Conservation (phyloP, 2,329 filamentous ascomycete species). For the Aspergillus carbonarius region DNA sequence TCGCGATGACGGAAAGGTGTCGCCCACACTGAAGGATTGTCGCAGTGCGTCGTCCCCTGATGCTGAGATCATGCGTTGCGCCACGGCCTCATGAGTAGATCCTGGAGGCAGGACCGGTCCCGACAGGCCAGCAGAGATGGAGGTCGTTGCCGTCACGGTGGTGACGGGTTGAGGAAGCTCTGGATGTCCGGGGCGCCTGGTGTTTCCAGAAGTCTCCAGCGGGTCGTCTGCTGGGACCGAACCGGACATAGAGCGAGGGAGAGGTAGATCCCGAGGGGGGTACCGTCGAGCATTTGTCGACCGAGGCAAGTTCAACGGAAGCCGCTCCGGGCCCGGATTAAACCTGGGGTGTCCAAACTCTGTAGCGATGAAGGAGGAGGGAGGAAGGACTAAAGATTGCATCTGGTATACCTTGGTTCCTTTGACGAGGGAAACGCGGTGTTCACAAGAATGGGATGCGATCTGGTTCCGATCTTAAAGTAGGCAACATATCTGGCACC, state of each 20-base stretch:
- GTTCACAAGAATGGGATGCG: conserved; percentile 28
- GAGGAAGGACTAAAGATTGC: conserved; percentile 44
- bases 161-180: conserved; percentile 26
- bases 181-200: conserved; percentile 32
- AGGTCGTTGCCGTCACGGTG: conserved; percentile 13
- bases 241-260: conserved; percentile 46
- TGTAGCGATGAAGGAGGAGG: conserved; percentile 36
- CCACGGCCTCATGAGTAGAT: conserved; percentile 16
- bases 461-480: conserved; percentile 18
- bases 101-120: conserved; percentile 15
- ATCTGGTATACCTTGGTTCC: conserved; percentile 29
- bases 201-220: conserved; percentile 37
- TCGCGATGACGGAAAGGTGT: conserved; percentile 19
- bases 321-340: conserved; percentile 35
- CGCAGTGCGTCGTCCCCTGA: conserved; percentile 18
- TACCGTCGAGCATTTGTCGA: conserved; percentile 39
- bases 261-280: conserved; percentile 40
- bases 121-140: conserved; percentile 10
- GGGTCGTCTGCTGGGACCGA: conserved; percentile 39
- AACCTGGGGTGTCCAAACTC: conserved; percentile 39
- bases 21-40: conserved; percentile 18
- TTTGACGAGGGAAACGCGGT: conserved; percentile 10
- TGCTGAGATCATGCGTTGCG: conserved; percentile 16
- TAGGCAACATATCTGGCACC: conserved; percentile 32
- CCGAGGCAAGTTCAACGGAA: conserved; percentile 34